phyloP scores from a whole-genome alignment of 2,329 filamentous ascomycete species.

The Alternaria sp. region DNA sequence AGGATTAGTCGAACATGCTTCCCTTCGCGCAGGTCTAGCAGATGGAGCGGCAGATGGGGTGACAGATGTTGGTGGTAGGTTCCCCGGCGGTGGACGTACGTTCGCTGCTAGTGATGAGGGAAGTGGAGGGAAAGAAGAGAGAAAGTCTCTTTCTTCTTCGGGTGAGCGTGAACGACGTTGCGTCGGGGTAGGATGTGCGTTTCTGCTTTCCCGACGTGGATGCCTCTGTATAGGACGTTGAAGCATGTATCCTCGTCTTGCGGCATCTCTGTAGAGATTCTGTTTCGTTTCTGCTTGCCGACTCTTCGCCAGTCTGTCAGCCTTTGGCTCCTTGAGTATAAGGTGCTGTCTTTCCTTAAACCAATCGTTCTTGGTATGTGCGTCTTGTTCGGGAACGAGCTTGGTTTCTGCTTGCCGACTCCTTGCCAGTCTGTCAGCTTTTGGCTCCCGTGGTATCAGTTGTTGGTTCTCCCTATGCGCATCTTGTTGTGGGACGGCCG shows the following conservation, averaged over 20 bases:
- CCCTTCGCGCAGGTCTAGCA: fast-evolving
- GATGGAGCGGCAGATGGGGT: neutral
- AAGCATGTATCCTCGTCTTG: neutral
- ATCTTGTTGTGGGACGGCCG: neutral
- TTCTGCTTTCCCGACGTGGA: neutral
- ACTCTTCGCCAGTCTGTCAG: too few species aligned
- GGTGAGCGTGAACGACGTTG: neutral
- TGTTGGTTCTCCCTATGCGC: too few species aligned
- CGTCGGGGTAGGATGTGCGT: neutral
- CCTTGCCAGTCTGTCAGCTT: too few species aligned
- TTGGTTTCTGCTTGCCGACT: too few species aligned
- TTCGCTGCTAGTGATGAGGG: neutral
- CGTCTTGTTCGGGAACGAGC: too few species aligned
- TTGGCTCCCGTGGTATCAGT: too few species aligned
- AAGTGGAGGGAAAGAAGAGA: neutral
- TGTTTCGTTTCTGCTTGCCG: neutral
- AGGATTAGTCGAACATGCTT: neutral
- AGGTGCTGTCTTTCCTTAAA: too few species aligned
- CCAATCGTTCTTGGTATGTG: too few species aligned
- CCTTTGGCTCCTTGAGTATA: too few species aligned
- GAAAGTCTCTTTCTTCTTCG: neutral
- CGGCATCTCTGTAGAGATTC: neutral
- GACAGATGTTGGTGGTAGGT: neutral
- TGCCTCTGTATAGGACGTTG: neutral
- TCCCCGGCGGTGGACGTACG: fast-evolving